Conservation (phyloP, 495 filamentous ascomycete species). For the Penicillium mononematosum region DNA sequence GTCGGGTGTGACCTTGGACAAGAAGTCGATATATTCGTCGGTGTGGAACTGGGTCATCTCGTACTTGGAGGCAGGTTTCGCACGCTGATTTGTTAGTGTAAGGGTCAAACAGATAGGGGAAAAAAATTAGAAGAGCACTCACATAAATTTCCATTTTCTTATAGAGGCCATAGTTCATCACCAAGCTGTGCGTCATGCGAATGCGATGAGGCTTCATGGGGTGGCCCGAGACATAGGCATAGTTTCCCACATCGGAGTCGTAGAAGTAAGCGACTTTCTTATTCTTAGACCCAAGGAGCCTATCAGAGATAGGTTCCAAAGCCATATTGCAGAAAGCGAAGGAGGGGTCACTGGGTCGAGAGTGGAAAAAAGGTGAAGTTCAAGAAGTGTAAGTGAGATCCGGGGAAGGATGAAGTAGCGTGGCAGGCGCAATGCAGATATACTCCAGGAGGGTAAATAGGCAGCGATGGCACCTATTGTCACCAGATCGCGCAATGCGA, state of each 20-base stretch:
- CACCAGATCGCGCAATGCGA: constrained; percentile 11
- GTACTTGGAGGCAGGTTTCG: constrained; percentile 90
- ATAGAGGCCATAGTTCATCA: constrained; percentile 99
- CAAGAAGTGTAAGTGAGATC: constrained; percentile 10
- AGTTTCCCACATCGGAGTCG: constrained; percentile 95
- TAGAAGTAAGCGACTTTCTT: constrained; percentile 96
- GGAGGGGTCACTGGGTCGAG: not conserved
- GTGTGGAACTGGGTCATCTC: constrained; percentile 99
- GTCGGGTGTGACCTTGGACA: constrained; percentile 93
- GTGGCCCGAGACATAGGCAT: constrained; percentile 96
- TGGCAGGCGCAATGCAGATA: constrained; percentile 12
- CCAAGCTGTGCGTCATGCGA: constrained; percentile 90
- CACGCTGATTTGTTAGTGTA: constrained; percentile 64
- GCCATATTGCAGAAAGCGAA: constrained; percentile 33
- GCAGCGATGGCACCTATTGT: constrained; percentile 4
- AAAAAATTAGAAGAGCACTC: constrained; percentile 36
- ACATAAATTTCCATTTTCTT: constrained; percentile 99
- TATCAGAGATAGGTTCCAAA: constrained; percentile 50
- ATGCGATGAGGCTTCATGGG: constrained; percentile 99
- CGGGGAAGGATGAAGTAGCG: constrained; percentile 12
- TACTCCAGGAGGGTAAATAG: constrained; percentile 2
- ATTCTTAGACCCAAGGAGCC: constrained; percentile 45
- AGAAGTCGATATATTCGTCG: constrained; percentile 98
- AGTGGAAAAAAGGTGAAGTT: not conserved
- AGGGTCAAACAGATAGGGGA: not conserved